Conservation (phyloP, 2,329 filamentous ascomycete species). For the Cladophialophora immunda region DNA sequence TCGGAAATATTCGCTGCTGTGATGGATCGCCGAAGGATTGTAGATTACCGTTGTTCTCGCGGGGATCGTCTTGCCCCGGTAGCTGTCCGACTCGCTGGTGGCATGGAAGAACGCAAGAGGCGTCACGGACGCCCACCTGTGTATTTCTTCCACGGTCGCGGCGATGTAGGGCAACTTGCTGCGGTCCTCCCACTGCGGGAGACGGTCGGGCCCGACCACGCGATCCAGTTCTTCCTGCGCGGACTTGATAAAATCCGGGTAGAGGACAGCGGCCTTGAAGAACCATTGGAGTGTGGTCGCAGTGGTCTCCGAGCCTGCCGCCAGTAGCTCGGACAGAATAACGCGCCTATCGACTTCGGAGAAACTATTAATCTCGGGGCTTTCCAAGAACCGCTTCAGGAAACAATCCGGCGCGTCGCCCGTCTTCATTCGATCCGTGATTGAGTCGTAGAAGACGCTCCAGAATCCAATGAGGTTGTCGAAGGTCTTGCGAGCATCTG, state of each 20-base stretch:
- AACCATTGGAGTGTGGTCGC: conserved; percentile 31
- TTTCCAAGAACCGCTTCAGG: conserved; percentile 23
- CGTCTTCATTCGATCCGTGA: conserved; percentile 20
- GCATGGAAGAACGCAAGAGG: conserved; percentile 56
- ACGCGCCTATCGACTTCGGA: conserved; percentile 21
- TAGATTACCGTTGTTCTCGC: conserved; percentile 56
- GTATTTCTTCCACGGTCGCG: conserved; percentile 52
- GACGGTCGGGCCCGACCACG: conserved; percentile 41
- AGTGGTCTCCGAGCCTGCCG: conserved; percentile 30
- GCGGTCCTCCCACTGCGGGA: conserved; percentile 50
- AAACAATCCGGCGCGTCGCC: conserved; percentile 30
- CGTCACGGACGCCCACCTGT: conserved; percentile 53
- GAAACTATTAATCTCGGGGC: conserved; percentile 23
- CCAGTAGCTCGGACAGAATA: conserved; percentile 24
- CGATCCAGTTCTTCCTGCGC: conserved; percentile 49
- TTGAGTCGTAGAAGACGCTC: conserved; percentile 27
- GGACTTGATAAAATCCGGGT: conserved; percentile 62
- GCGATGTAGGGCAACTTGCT: conserved; percentile 47
- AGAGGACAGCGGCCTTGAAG: conserved; percentile 42
- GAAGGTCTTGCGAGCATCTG: conserved; percentile 9
- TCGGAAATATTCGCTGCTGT: conserved; percentile 20
- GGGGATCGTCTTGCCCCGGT: conserved; percentile 39
- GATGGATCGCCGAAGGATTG: conserved; percentile 53
- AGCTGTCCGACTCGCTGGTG: conserved; percentile 36
- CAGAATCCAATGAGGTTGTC: conserved; percentile 27